Percentiles rank a stretch among this genome's conserved stretches.
phyloP scores from a whole-genome alignment of 352 stramenopile genomes.

The Pythium aristosporum region DNA sequence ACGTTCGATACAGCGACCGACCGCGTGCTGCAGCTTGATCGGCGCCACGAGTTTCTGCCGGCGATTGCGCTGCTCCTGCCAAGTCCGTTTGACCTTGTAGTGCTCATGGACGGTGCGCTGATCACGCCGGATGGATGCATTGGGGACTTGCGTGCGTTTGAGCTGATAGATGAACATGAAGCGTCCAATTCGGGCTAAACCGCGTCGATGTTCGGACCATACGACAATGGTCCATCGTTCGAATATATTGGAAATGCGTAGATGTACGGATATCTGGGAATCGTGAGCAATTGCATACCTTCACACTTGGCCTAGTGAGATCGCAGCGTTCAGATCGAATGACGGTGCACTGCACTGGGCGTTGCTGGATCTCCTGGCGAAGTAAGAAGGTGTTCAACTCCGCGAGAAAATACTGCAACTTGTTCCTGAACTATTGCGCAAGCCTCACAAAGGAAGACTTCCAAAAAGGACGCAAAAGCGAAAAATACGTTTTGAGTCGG shows the following conservation, averaged over 20 bases:
- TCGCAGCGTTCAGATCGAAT: too few relatives aligned
- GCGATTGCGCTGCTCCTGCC: slow-evolving; percentile 13
- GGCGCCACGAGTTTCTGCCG: slow-evolving; percentile 18
- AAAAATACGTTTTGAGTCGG: too few relatives aligned
- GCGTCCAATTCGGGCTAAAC: neutral
- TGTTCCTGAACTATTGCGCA: too few relatives aligned
- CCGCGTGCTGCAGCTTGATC: slow-evolving; percentile 18
- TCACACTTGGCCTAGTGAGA: too few relatives aligned
- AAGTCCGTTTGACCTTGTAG: slow-evolving; percentile 2
- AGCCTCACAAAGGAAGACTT: too few relatives aligned
- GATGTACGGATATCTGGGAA: too few relatives aligned
- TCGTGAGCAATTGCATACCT: too few relatives aligned
- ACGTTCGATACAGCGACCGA: slow-evolving; percentile 16
- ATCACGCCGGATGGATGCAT: slow-evolving; percentile 19
- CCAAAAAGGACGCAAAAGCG: too few relatives aligned
- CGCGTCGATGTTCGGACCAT: neutral
- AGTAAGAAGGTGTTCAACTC: too few relatives aligned
- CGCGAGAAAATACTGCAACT: too few relatives aligned
- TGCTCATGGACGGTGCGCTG: slow-evolving; percentile 17
- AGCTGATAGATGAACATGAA: neutral
- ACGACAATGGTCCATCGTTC: neutral
- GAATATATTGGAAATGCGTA: neutral
- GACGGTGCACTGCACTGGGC: too few relatives aligned
- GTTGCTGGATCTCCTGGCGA: too few relatives aligned
- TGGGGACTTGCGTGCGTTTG: slow-evolving; percentile 12